Conservation (phyloP, 1,139 yeast species). For the Diutina mesorugosa region DNA sequence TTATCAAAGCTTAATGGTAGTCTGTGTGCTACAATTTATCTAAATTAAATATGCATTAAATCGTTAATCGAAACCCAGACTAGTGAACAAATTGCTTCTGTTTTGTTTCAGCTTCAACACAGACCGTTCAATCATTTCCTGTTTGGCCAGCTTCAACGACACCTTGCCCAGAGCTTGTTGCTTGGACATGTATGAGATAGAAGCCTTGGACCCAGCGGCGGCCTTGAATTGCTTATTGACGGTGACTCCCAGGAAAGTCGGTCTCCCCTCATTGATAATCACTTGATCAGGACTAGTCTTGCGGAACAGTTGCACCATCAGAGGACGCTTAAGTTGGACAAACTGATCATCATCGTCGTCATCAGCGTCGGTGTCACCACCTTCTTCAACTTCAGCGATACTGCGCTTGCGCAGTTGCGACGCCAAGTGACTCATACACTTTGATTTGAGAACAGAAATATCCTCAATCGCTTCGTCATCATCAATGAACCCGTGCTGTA, state of each 20-base stretch:
- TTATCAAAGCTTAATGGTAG: no score
- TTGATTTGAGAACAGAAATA: slow-evolving; percentile 31
- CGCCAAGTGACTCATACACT: slow-evolving; percentile 26
- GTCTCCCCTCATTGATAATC: slow-evolving; percentile 14
- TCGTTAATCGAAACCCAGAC: neutral
- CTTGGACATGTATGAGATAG: slow-evolving; percentile 42
- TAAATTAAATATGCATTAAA: neutral
- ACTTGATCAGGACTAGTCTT: slow-evolving; percentile 22
- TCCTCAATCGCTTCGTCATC: slow-evolving; percentile 30
- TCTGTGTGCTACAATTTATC: neutral
- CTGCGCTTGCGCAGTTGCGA: slow-evolving; percentile 9
- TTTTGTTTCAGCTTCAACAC: neutral
- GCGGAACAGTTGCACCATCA: slow-evolving; percentile 35
- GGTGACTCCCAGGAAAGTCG: slow-evolving; percentile 38
- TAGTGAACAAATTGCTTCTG: neutral
- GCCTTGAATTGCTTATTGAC: slow-evolving; percentile 42
- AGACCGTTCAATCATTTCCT: neutral
- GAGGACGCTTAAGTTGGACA: slow-evolving; percentile 31
- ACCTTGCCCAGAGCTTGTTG: neutral
- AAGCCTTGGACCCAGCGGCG: slow-evolving; percentile 46
- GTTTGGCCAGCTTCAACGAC: neutral
- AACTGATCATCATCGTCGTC: slow-evolving; percentile 26
- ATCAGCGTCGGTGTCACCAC: slow-evolving; percentile 9
- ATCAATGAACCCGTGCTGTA: slow-evolving; percentile 22
- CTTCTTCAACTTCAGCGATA: slow-evolving; percentile 3